phyloP scores from a whole-genome alignment of 2,329 filamentous ascomycete species.

The Alternaria burnsii region DNA sequence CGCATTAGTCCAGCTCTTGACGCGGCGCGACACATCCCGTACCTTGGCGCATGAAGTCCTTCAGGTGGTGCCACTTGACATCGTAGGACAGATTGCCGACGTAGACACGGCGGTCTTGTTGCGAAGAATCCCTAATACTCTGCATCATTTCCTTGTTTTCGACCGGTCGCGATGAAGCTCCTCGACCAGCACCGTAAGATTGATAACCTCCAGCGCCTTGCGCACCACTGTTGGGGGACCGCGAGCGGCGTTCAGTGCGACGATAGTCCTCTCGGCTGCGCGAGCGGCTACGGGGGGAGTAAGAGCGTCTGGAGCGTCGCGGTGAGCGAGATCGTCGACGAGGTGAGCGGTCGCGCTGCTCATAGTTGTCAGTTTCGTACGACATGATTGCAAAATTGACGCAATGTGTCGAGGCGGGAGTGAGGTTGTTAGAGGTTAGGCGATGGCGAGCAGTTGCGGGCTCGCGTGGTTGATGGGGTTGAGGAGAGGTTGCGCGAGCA shows the following conservation, averaged over 20 bases:
- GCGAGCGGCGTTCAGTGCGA: constrained; percentile 65
- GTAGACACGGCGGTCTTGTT: constrained; percentile 99
- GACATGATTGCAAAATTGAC: constrained; percentile 38
- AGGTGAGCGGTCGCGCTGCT: constrained; percentile 68
- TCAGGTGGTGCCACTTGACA: constrained; percentile 99
- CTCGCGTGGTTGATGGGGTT: constrained; percentile 39
- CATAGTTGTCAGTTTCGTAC: constrained; percentile 50
- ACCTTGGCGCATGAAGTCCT: constrained; percentile 99
- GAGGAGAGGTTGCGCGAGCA: constrained; percentile 33
- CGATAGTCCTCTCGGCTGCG: constrained; percentile 72
- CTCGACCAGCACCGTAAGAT: constrained; percentile 64
- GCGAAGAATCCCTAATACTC: constrained; percentile 90
- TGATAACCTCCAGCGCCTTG: constrained; percentile 72
- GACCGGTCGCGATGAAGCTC: constrained; percentile 67
- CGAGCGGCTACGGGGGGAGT: constrained; percentile 73
- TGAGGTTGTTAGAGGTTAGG: constrained; percentile 17
- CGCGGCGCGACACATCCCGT: constrained; percentile 53
- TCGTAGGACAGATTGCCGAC: constrained; percentile 99
- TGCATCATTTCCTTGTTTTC: constrained; percentile 98
- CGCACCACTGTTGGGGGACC: constrained; percentile 84
- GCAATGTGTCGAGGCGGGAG: constrained; percentile 20
- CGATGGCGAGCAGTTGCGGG: constrained; percentile 23
- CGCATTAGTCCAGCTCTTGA: constrained; percentile 45
- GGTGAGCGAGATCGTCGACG: constrained; percentile 66
- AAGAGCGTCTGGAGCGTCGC: constrained; percentile 66